Conservation (phyloP, 306 rosid genomes). For the Hippophae rhamnoides region DNA sequence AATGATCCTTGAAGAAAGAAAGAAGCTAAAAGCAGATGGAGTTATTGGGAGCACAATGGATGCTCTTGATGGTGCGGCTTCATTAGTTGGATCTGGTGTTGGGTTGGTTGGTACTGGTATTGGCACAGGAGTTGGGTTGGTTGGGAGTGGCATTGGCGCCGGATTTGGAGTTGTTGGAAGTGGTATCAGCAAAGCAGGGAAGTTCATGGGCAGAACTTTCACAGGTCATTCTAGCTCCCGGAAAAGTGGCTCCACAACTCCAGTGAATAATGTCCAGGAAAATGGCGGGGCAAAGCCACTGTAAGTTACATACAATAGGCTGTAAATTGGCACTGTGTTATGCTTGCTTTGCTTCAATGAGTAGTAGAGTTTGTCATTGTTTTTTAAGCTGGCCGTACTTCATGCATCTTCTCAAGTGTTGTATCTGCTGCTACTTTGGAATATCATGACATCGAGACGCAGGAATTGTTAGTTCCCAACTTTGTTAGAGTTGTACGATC, state of each 20-base stretch:
- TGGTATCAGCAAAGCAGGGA: conserved; percentile 73
- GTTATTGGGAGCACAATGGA: conserved; percentile 86
- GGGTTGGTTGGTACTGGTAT: conserved; percentile 45
- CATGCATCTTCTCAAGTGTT: too few species aligned
- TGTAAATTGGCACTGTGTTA: not conserved
- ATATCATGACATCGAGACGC: too few species aligned
- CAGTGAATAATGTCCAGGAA: conserved; percentile 54
- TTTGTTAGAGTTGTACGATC: too few species aligned
- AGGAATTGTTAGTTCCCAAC: too few species aligned
- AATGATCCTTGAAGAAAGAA: conserved; percentile 52
- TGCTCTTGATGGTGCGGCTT: conserved; percentile 58
- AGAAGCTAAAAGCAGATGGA: conserved; percentile 58
- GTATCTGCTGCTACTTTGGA: too few species aligned
- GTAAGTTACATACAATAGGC: conserved; percentile 10
- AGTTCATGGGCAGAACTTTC: conserved; percentile 78
- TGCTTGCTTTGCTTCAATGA: too few species aligned
- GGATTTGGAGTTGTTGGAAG: conserved; percentile 40
- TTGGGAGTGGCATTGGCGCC: conserved; percentile 9
- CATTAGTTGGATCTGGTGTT: conserved; percentile 54
- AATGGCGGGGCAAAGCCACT: conserved; percentile 68
- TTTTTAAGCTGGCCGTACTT: too few species aligned
- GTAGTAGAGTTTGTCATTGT: too few species aligned
- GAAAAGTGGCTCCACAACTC: conserved; percentile 67
- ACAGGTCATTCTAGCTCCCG: conserved; percentile 52
- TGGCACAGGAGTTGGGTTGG: conserved; percentile 35